Percentiles rank a stretch among this genome's conserved stretches.
Conservation (phyloP, 352 stramenopile species). For the Phytophthora citricola region DNA sequence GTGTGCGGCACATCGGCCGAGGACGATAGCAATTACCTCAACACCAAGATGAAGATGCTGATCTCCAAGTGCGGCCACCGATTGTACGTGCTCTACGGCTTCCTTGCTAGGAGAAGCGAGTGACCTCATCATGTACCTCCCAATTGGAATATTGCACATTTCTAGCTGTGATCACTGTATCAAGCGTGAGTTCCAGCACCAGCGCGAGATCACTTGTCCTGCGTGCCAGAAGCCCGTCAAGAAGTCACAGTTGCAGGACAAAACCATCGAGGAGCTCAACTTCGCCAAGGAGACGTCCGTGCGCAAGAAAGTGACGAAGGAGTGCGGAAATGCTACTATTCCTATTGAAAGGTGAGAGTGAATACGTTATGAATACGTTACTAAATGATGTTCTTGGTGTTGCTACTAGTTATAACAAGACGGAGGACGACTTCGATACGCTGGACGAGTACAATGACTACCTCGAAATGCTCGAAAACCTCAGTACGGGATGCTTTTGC, state of each 20-base stretch:
- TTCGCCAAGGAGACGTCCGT: constrained; percentile 88
- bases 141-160: constrained; percentile 5
- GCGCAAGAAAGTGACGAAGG: constrained; percentile 88
- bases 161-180: constrained; percentile 85
- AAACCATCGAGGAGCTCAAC: constrained; percentile 90
- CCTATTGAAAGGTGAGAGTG: constrained; percentile 16
- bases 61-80: constrained; percentile 91
- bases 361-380: neutral
- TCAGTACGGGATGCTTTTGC: constrained; percentile 50
- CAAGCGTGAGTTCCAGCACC: constrained; percentile 89
- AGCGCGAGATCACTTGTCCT: constrained; percentile 86
- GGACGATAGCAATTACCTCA: constrained; percentile 90
- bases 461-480: constrained; percentile 84
- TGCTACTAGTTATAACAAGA: constrained; percentile 84
- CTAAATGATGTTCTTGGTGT: neutral
- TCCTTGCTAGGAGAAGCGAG: neutral
- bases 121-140: constrained; percentile 12
- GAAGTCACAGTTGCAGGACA: constrained; percentile 90
- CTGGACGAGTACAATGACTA: constrained; percentile 90
- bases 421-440: constrained; percentile 88
- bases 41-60: constrained; percentile 93
- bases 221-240: constrained; percentile 87
- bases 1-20: constrained; percentile 87
- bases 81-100: constrained; percentile 62
- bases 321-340: constrained; percentile 41